Evolutionary conservation across 345 rosid species (phyloP), one percentile per base, ranked within the genome.

Genomic region (Xanthoceras sorbifolium): DNA sequence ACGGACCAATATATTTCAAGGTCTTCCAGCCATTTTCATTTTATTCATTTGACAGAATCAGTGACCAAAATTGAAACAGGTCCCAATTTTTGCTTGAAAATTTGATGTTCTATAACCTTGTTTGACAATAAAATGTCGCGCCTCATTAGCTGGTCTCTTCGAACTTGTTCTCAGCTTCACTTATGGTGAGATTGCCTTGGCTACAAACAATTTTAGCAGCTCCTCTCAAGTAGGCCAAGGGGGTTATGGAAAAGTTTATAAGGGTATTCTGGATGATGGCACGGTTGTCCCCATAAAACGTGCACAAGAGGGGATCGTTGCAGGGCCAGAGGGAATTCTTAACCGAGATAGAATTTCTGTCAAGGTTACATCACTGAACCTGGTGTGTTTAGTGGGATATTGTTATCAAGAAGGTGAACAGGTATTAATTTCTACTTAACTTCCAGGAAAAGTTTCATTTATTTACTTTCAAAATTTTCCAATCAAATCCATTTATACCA

Each of bases 321-420:
- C 98, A 95, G 85, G 99, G 98, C 2, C 92, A 93, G 76, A 88
- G 74, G 55, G 99, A 95, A 89, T 95, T 95, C 89, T 81, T 93
- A 29, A 95, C 94, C 15, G 99, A 95, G 79, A 95, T 95, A 75
- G 88, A 90, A 79, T 79, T 95, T 77, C 79, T 95, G 74, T 95
- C 98, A 65, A 89, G 98, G 73, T 78, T 95, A 75, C 99, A 95
- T 84, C 99, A 95, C 50, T 83, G 99, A 95, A 93, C 82, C 96
- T 95, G 69, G 99, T 95, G 69, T 84, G 97, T 70, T 88, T 95
- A 86, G 61, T 86, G 48, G 99, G 99, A 64, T 93, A 86, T 60
- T 95, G 99, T 76, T 94, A 93, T 5, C 97, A 95, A 86, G 92
- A 90, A 87, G 92, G 89, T 36, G 98, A 95, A 82, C 99, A 95